phyloP scores from a whole-genome alignment of 306 rosid species.

The Cucurbita ficifolia region DNA sequence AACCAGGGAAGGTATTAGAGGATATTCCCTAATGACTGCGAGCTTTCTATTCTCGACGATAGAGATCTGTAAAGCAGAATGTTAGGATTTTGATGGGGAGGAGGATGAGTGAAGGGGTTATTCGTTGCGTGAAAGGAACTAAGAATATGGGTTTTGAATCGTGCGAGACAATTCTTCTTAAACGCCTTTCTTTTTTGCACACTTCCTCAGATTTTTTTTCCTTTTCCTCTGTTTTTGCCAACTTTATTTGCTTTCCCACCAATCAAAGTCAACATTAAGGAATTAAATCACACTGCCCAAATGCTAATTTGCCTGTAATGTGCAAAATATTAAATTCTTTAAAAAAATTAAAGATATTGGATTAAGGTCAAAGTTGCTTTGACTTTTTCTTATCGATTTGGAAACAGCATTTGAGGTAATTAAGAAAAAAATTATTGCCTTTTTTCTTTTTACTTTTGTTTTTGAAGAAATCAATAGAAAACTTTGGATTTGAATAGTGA shows the following conservation, averaged over 20 bases:
- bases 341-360: not conserved
- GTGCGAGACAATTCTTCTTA: not conserved
- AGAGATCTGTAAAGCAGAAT: slow-evolving; percentile 11
- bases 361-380: too few relatives aligned
- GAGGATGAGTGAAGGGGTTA: slow-evolving; percentile 4
- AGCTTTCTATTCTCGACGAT: not conserved
- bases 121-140: slow-evolving; percentile 22
- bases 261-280: not conserved
- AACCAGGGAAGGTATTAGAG: slow-evolving; percentile 9
- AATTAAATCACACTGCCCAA: not conserved
- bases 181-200: not conserved
- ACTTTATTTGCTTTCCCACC: not conserved
- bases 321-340: not conserved
- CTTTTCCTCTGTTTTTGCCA: not conserved
- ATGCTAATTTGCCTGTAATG: not conserved
- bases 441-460: too few relatives aligned
- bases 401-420: not conserved
- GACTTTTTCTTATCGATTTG: not conserved
- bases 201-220: not conserved
- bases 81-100: slow-evolving; percentile 11
- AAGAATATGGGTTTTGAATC: slow-evolving; percentile 8
- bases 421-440: too few relatives aligned
- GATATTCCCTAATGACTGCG: slow-evolving; percentile 7
- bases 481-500: too few relatives aligned
- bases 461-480: too few relatives aligned